Evolutionary conservation across 768 basidiomycete species (phyloP).

Genomic region (Chalciporus piperatus): DNA sequence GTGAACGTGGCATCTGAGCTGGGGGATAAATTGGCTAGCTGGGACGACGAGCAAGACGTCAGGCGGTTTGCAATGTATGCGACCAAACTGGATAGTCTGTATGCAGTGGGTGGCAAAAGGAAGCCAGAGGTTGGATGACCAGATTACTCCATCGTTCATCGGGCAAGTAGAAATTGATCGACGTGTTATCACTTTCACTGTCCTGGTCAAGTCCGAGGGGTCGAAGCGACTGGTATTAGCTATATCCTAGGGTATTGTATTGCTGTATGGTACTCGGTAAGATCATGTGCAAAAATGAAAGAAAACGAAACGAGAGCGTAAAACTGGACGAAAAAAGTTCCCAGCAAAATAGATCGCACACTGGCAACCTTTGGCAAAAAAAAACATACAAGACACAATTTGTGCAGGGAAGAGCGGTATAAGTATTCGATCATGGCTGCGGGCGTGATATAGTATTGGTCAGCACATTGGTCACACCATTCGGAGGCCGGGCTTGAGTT

Average conservation of each 20-base stretch:
- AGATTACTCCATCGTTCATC: not conserved
- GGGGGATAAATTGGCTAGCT: constrained; percentile 15
- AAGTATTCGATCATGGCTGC: constrained; percentile 7
- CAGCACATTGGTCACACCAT: constrained; percentile 27
- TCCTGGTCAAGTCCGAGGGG: not conserved
- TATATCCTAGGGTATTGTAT: constrained; percentile 9
- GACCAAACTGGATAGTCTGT: constrained; percentile 27
- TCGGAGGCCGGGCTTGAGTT: constrained; percentile 36
- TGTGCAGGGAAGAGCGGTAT: not conserved
- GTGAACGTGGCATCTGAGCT: constrained; percentile 13
- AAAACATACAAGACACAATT: not conserved
- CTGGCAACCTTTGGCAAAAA: no score
- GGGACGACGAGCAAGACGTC: constrained; percentile 28
- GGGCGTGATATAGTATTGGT: constrained; percentile 28
- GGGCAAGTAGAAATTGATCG: no score
- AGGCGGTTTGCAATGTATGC: constrained; percentile 26
- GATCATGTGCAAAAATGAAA: constrained; percentile 4
- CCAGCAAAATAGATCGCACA: constrained; percentile 13
- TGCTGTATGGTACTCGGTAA: constrained; percentile 13
- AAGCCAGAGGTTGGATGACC: not conserved
- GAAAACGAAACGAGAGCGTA: constrained; percentile 1
- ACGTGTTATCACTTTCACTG: not conserved
- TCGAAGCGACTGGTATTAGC: not conserved
- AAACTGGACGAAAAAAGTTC: not conserved
- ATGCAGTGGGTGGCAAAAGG: constrained; percentile 11